phyloP scores from a whole-genome alignment of 2,329 filamentous ascomycete species.

The Pseudogymnoascus sp. region DNA sequence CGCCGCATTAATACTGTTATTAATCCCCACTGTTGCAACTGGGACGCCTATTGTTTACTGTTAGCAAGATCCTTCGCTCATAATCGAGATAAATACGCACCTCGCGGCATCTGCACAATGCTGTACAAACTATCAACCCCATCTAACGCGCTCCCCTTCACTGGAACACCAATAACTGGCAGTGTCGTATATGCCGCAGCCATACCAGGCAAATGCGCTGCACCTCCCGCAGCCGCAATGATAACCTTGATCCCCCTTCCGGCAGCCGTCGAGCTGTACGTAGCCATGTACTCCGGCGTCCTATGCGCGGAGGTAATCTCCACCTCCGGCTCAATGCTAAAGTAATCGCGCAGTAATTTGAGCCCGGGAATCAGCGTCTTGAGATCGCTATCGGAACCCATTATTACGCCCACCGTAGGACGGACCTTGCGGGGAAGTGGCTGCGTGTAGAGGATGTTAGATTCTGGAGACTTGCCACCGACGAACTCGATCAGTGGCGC shows the following conservation, averaged over 20 bases:
- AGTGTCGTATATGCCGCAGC: slow-evolving; percentile 61
- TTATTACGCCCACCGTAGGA: slow-evolving; percentile 67
- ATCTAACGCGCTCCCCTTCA: slow-evolving; percentile 65
- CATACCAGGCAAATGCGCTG: slow-evolving; percentile 70
- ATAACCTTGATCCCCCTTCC: slow-evolving; percentile 62
- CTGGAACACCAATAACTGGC: slow-evolving; percentile 70
- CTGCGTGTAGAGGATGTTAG: slow-evolving; percentile 12
- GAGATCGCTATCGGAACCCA: slow-evolving; percentile 77
- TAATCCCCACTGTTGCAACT: slow-evolving; percentile 69
- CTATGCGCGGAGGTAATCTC: slow-evolving; percentile 76
- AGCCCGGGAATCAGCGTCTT: slow-evolving; percentile 58
- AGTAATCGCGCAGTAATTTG: slow-evolving; percentile 54
- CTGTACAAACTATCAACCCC: slow-evolving; percentile 63
- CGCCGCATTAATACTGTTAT: slow-evolving; percentile 71
- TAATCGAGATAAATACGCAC: slow-evolving; percentile 33
- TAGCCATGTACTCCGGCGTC: slow-evolving; percentile 62
- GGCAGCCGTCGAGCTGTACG: slow-evolving; percentile 56
- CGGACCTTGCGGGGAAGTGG: slow-evolving; percentile 16
- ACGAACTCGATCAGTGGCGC: slow-evolving; percentile 62
- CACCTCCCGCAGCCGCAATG: slow-evolving; percentile 68
- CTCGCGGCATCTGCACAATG: slow-evolving; percentile 69
- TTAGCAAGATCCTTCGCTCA: slow-evolving; percentile 35
- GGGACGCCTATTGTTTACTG: slow-evolving; percentile 50
- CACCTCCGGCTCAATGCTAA: slow-evolving; percentile 63
- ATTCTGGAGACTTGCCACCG: slow-evolving; percentile 39